Percentiles rank a stretch among this genome's conserved stretches.
These are phyloP conservation scores for Termitomyces sp. DNA, from an alignment of 1,284 basidiomycete genomes.

Conservation along the genomic window DNA sequence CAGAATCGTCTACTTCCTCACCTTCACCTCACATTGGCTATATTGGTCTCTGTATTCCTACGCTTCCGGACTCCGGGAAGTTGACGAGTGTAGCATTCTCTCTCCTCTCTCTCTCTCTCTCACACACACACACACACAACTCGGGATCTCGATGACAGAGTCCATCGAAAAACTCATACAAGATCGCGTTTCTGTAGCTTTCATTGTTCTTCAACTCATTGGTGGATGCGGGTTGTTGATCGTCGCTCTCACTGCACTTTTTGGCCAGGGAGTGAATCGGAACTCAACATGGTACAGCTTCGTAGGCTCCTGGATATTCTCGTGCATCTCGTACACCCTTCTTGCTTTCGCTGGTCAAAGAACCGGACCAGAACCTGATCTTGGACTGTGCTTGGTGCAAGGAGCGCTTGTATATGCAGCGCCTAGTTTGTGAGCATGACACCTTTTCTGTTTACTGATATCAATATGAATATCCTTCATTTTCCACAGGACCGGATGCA, in stretches of 20 bases:
- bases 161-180: slow-evolving; percentile 5
- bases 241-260: slow-evolving; percentile 21
- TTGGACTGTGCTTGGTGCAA: slow-evolving; percentile 21
- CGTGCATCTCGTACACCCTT: slow-evolving; percentile 24
- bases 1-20: not conserved
- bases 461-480: not conserved
- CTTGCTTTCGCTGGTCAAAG: slow-evolving; percentile 24
- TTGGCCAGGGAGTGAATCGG: slow-evolving; percentile 22
- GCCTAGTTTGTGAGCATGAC: slow-evolving; percentile 21
- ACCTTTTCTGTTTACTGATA: not conserved
- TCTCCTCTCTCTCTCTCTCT: not conserved
- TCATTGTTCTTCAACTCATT: slow-evolving; percentile 23
- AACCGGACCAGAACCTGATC: slow-evolving; percentile 14
- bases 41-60: not conserved
- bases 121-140: too few species aligned
- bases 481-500: slow-evolving; percentile 18
- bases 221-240: slow-evolving; percentile 22
- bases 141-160: not conserved
- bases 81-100: slow-evolving; percentile 3
- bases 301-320: slow-evolving; percentile 25
- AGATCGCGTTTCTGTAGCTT: slow-evolving; percentile 16
- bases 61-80: too few species aligned
- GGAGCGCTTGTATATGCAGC: slow-evolving; percentile 23
- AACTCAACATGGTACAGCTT: slow-evolving; percentile 29
- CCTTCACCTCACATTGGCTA: not conserved